These are phyloP conservation scores for Oxytropis ochrocephala DNA, from an alignment of 306 rosid genomes.

Conservation along the genomic window DNA sequence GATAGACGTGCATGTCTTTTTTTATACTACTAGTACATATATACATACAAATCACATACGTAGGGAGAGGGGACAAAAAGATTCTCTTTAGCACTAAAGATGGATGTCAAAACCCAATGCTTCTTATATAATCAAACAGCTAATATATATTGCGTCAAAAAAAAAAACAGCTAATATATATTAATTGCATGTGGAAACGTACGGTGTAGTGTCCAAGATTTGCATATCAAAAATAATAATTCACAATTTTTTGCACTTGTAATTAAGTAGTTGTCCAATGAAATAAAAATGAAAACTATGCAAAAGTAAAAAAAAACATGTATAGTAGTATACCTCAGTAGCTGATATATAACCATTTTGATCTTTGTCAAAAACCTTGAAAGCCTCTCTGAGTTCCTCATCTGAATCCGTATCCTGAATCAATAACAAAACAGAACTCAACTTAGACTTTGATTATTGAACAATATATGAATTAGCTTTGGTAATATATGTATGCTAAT, in stretches of 20 bases:
- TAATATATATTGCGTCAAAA: no score
- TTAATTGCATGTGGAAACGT: slow-evolving; percentile 44
- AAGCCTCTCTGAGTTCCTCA: slow-evolving; percentile 91
- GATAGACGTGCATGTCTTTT: no score
- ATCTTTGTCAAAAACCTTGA: slow-evolving; percentile 95
- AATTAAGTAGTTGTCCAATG: no score
- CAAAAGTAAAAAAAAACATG: neutral
- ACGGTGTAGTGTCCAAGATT: slow-evolving; percentile 34
- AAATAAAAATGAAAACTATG: no score
- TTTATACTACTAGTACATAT: no score
- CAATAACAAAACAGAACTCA: neutral
- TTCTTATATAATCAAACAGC: slow-evolving; percentile 27
- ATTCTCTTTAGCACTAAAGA: slow-evolving; percentile 23
- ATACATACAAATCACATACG: no score
- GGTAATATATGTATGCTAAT: neutral
- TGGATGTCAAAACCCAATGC: slow-evolving; percentile 34
- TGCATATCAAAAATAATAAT: slow-evolving; percentile 9
- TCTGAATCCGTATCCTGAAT: slow-evolving; percentile 79
- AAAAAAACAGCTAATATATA: neutral
- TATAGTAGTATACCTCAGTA: slow-evolving; percentile 50
- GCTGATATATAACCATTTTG: slow-evolving; percentile 96
- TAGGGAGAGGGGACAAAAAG: neutral
- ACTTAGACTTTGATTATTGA: neutral
- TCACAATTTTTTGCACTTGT: neutral
- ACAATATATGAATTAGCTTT: neutral